Percentiles rank a stretch among this genome's conserved stretches.
Evolutionary conservation across 176 grass and related monocot genomes (phyloP).

Genomic region (Bothriochloa decipiens): DNA sequence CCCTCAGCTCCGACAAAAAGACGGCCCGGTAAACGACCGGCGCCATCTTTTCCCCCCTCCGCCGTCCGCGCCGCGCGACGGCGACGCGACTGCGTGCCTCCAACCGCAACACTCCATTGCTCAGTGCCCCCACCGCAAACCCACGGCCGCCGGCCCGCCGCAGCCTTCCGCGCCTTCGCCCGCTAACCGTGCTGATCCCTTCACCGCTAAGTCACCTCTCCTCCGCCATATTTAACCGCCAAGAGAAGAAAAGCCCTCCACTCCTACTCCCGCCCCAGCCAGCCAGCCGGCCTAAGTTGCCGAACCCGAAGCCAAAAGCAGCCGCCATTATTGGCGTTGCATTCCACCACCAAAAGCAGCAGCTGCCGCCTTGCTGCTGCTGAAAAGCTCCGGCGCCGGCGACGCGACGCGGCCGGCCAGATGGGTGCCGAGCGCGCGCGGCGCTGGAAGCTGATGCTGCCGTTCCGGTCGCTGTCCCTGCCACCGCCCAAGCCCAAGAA

Average conservation of each 20-base stretch:
- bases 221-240: constrained; percentile 1
- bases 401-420: not conserved
- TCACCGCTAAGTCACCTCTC: constrained; percentile 47
- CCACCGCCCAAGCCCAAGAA: not conserved
- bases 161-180: not conserved
- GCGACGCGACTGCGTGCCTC: not conserved
- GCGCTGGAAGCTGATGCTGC: constrained; percentile 56
- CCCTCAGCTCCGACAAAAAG: constrained; percentile 1
- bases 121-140: not conserved
- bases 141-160: not conserved
- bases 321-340: constrained; percentile 38
- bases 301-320: not conserved
- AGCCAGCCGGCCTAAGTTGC: constrained; percentile 24
- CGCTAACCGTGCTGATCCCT: constrained; percentile 10
- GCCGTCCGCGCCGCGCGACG: constrained; percentile 3
- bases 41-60: not conserved
- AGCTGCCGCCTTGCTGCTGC: constrained; percentile 5
- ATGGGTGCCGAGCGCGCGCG: constrained; percentile 45
- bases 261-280: not conserved
- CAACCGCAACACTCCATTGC: not conserved
- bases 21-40: not conserved
- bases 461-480: constrained; percentile 28
- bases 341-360: constrained; percentile 25
- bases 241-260: not conserved
- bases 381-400: constrained; percentile 25